These are phyloP conservation scores for Russula brevipes DNA, from an alignment of 768 basidiomycete species.

Conservation along the genomic window DNA sequence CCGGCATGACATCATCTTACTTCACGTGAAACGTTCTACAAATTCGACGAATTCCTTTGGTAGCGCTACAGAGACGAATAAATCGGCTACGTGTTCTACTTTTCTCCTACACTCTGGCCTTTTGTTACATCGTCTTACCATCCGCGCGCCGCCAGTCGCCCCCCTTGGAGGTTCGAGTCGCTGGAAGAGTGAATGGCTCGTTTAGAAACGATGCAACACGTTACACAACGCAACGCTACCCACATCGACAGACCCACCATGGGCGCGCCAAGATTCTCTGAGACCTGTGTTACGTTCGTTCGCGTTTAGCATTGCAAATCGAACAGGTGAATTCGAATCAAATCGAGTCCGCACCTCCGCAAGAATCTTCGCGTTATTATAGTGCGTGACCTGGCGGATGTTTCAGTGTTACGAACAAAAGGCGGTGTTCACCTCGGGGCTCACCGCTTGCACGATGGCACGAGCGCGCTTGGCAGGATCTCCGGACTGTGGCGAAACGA, in stretches of 20 bases:
- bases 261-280: conserved; percentile 79
- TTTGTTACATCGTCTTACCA: conserved; percentile 38
- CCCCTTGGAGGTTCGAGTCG: conserved; percentile 63
- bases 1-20: conserved; percentile 8
- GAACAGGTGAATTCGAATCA: neutral
- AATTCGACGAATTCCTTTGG: neutral
- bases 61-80: conserved; percentile 1
- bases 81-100: neutral
- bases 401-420: conserved; percentile 16
- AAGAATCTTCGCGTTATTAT: conserved; percentile 88
- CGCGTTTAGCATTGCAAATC: neutral
- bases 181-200: conserved; percentile 34
- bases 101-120: neutral
- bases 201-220: neutral
- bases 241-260: conserved; percentile 93
- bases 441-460: conserved; percentile 93
- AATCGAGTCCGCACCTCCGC: conserved; percentile 56
- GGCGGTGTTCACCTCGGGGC: conserved; percentile 18
- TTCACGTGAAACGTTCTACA: conserved; percentile 8
- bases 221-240: conserved; percentile 30
- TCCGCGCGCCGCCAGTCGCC: conserved; percentile 62
- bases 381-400: conserved; percentile 72
- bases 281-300: conserved; percentile 43
- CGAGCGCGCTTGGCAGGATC: conserved; percentile 91
- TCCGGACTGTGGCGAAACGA: conserved; percentile 53